Percentiles rank a stretch among this genome's conserved stretches.
phyloP scores from a whole-genome alignment of 306 rosid genomes.

The Gynostemma pentaphyllum region DNA sequence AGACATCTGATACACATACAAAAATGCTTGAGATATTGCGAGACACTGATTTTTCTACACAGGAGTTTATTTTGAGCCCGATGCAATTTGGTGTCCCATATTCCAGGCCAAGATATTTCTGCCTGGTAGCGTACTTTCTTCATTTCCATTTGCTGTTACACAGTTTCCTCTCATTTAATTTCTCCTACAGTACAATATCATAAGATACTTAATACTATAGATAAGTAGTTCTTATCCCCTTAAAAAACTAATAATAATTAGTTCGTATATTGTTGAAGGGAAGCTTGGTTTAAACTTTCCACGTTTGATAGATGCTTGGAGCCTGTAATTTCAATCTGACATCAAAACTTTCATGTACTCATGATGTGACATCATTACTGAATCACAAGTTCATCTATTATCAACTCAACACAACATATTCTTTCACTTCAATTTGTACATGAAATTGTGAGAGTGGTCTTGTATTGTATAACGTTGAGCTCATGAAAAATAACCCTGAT shows the following conservation, averaged over 20 bases:
- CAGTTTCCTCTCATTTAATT: background rate
- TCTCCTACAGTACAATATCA: background rate
- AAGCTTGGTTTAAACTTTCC: background rate
- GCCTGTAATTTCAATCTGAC: background rate
- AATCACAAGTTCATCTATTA: background rate
- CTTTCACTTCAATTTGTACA: background rate
- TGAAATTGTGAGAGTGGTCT: background rate
- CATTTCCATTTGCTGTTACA: slow-evolving; percentile 8
- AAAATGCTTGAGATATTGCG: slow-evolving; percentile 64
- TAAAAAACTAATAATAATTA: background rate
- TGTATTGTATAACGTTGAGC: background rate
- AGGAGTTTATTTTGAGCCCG: slow-evolving; percentile 86
- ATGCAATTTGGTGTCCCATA: slow-evolving; percentile 91
- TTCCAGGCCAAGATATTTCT: slow-evolving; percentile 94
- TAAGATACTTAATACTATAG: background rate
- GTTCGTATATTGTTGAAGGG: too few relatives aligned
- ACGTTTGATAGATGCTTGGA: background rate
- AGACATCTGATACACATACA: slow-evolving; percentile 81
- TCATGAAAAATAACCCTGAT: background rate
- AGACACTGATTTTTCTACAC: slow-evolving; percentile 43
- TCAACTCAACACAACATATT: background rate
- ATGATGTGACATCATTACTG: background rate
- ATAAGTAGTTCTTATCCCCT: too few relatives aligned
- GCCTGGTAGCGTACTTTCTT: slow-evolving; percentile 52
- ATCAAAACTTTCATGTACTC: background rate